Conservation (phyloP, 148 eudicot genomes). For the Vaccinium vitisidaea region DNA sequence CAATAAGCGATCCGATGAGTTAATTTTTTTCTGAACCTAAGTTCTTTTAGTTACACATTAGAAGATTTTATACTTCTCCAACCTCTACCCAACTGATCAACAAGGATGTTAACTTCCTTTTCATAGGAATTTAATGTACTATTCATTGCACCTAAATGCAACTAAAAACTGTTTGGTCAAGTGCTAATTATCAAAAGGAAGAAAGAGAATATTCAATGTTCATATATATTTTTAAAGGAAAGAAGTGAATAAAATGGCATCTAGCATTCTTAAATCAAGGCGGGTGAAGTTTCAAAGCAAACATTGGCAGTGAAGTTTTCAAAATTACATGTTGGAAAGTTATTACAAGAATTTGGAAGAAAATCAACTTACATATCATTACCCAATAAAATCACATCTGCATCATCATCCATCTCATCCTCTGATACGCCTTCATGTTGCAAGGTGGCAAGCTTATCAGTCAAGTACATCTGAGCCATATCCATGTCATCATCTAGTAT, state of each 20-base stretch:
- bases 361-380: not conserved
- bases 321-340: not conserved
- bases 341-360: not conserved
- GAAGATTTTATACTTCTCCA: too few species aligned
- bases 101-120: too few species aligned
- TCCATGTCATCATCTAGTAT: constrained; percentile 6
- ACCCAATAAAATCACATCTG: not conserved
- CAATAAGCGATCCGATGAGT: not conserved
- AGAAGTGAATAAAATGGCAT: not conserved
- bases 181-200: not conserved
- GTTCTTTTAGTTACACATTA: too few species aligned
- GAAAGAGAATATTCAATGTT: not conserved
- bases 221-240: not conserved
- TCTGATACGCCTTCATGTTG: not conserved
- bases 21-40: not conserved
- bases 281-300: not conserved
- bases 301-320: not conserved
- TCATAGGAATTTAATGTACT: too few species aligned
- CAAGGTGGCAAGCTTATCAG: not conserved
- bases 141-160: too few species aligned
- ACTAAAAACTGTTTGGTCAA: too few species aligned
- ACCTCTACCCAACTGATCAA: too few species aligned
- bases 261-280: not conserved
- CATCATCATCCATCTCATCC: not conserved
- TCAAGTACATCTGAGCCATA: constrained; percentile 15